Evolutionary conservation across 2,329 filamentous ascomycete species (phyloP).

Genomic region (Pseudogymnoascus sp.): DNA sequence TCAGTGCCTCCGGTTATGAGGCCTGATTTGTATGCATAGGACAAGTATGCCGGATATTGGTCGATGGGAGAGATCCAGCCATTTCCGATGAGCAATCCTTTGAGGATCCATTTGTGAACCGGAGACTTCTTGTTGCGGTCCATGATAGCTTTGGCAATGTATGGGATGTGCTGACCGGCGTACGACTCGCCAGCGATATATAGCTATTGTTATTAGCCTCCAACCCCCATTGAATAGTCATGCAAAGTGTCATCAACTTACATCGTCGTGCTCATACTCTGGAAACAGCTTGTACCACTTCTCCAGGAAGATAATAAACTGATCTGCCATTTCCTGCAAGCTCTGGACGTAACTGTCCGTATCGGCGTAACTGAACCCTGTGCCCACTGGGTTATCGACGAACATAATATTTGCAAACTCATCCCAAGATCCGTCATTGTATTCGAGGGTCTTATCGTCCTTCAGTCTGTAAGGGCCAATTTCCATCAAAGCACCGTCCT

Average conservation of each 20-base stretch:
- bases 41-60: conserved; percentile 82
- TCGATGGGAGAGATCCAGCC: conserved; percentile 90
- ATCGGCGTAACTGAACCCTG: conserved; percentile 91
- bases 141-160: conserved; percentile 86
- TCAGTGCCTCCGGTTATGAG: conserved; percentile 63
- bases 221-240: background rate
- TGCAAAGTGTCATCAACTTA: conserved; percentile 42
- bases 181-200: conserved; percentile 96
- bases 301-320: conserved; percentile 83
- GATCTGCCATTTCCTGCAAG: conserved; percentile 77
- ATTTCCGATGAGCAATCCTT: conserved; percentile 88
- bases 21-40: conserved; percentile 70
- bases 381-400: conserved; percentile 94
- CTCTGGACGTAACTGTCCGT: conserved; percentile 81
- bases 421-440: conserved; percentile 96
- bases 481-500: conserved; percentile 95
- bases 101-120: conserved; percentile 61
- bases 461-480: conserved; percentile 86
- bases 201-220: conserved; percentile 46
- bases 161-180: conserved; percentile 93
- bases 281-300: conserved; percentile 89
- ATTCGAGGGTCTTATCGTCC: conserved; percentile 59
- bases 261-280: conserved; percentile 85
- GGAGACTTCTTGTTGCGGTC: conserved; percentile 67
- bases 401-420: conserved; percentile 97